Base-by-base conservation (phyloP, 441 rosid genomes). In the Aquilaria agallochum region DNA sequence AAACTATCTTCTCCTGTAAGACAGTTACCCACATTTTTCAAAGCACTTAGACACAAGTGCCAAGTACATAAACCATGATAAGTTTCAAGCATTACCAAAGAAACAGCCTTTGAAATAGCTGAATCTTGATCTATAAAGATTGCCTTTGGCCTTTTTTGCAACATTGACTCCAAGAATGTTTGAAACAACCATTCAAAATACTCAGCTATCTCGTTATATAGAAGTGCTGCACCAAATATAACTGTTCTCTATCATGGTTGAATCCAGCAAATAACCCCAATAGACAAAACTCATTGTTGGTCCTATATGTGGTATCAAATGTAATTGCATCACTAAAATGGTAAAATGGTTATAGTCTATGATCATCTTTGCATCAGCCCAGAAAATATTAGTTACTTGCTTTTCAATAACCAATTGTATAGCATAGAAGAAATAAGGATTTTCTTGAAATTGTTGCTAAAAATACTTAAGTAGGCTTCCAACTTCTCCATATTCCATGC, bases 11-110 rank as follows among this genome's bases (percentile, higher is more conserved):
- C 40, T 11, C 66, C 52, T 13, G 44, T 20, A 62, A 62, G 45
- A 30, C 12, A 13, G 50, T 62, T 36, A 49, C 52, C 31, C 51
- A 62, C 58, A 13, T 62, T 50, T 48, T 62, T 62, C 9, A 53
- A n/a, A 42, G 58, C 58, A n/a, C 50, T 51, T 44, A 52, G 66
- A 50, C 53, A 53, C 40, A 62, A 50, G 53, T 62, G 66, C 66
- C 66, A 62, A 40, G 42, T 52, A 3, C 66, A 53, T 11, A 62
- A 30, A 42, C 58, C 31, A 27, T 53, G 58, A 14, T 53, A 8
- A 40, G 13, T 13, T 33, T 53, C 66, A 5, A 58, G 58, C n/a
- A 62, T 34, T 44, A 62, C 42, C 2, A 31, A 53, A 52, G 40
- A 7, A 34, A 61, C 15, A 20, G 65, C 65, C 52, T 61, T 49